Percentiles rank a stretch among this genome's conserved stretches.
Evolutionary conservation across 495 filamentous ascomycete species (phyloP).

Genomic region (Articulospora tetracladia): DNA sequence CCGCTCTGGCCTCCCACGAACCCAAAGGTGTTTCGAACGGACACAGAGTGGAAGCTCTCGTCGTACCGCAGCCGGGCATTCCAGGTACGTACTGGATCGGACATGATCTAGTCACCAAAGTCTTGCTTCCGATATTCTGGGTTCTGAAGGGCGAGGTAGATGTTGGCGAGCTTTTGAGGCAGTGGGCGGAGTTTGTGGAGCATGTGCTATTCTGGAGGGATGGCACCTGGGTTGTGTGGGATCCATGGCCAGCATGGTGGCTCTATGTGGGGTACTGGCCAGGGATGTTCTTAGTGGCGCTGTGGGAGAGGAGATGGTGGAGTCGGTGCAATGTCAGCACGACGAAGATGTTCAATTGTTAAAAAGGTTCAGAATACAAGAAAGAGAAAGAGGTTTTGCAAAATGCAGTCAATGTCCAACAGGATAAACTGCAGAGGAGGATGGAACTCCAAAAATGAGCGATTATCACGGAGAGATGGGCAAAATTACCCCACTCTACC

Average conservation of each 20-base stretch:
- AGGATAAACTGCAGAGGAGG: no score
- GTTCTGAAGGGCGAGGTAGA: conserved; percentile 17
- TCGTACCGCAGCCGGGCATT: conserved; percentile 24
- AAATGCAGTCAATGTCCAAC: no score
- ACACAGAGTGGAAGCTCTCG: conserved; percentile 15
- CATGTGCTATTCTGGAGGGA: conserved; percentile 57
- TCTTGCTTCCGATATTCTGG: conserved; percentile 40
- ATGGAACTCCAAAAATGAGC: no score
- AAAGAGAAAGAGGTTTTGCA: neutral
- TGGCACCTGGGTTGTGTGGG: conserved; percentile 54
- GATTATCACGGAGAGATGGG: no score
- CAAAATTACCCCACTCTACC: no score
- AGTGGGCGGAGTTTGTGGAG: conserved; percentile 27
- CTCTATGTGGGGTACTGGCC: conserved; percentile 62
- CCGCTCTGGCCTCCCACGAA: conserved; percentile 24
- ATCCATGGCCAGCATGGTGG: conserved; percentile 54
- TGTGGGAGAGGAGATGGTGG: conserved; percentile 43
- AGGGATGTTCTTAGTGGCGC: conserved; percentile 34
- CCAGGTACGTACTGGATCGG: conserved; percentile 53
- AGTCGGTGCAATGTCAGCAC: conserved; percentile 58
- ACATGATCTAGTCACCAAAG: conserved; percentile 50
- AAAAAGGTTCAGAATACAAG: neutral
- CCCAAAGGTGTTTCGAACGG: conserved; percentile 17
- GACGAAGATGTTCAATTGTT: conserved; percentile 48
- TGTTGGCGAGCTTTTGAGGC: conserved; percentile 21